Conservation (phyloP, 2,329 filamentous ascomycete species). For the Orbilia blumenaviensis region DNA sequence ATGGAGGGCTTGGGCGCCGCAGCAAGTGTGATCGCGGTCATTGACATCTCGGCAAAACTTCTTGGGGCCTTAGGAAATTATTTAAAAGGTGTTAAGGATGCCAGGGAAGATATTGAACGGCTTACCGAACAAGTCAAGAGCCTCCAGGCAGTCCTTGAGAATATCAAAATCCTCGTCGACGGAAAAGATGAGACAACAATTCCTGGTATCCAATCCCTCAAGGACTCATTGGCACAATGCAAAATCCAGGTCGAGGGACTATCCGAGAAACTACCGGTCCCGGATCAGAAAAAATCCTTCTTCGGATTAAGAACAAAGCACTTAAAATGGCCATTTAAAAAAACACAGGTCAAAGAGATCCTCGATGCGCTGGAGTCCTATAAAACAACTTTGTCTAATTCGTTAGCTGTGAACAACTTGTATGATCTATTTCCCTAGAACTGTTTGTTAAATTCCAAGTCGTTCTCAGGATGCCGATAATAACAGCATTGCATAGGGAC, state of each 20-base stretch:
- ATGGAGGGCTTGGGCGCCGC: slow-evolving; percentile 5
- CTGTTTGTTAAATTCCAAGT: no score
- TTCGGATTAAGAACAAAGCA: slow-evolving; percentile 47
- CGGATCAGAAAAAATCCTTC: background rate
- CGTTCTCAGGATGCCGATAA: background rate
- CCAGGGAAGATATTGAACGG: slow-evolving; percentile 6
- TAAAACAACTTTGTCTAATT: slow-evolving; percentile 56
- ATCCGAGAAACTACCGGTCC: background rate
- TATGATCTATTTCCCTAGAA: background rate
- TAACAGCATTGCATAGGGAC: background rate
- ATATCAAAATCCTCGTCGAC: background rate
- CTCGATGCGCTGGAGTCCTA: slow-evolving; percentile 56
- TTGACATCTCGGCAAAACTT: slow-evolving; percentile 9
- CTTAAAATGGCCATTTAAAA: slow-evolving; percentile 59
- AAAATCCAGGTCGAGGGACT: background rate
- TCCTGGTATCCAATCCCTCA: slow-evolving; percentile 5
- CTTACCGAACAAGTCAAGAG: slow-evolving; percentile 1
- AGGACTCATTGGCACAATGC: slow-evolving; percentile 9
- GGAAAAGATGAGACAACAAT: slow-evolving; percentile 15
- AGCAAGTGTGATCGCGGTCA: slow-evolving; percentile 12
- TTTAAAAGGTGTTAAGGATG: slow-evolving; percentile 9
- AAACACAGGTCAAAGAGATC: slow-evolving; percentile 56
- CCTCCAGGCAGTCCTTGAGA: background rate
- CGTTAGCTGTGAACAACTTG: background rate
- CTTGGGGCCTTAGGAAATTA: slow-evolving; percentile 12